These are phyloP conservation scores for Malbranchea cinnamomea DNA, from an alignment of 2,329 filamentous ascomycete species.

Conservation along the genomic window DNA sequence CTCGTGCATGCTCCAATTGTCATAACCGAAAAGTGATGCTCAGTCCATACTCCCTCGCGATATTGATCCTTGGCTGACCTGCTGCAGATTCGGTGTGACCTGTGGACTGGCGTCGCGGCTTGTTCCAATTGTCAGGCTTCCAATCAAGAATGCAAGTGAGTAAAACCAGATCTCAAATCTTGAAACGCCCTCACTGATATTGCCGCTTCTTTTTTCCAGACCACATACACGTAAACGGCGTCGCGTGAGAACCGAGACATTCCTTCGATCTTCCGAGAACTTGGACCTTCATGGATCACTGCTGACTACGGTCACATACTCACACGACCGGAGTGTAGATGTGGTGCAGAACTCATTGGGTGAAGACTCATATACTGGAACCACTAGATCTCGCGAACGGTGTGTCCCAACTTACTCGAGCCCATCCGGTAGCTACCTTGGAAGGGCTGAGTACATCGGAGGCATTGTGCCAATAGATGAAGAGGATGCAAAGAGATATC, in stretches of 20 bases:
- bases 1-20: constrained; percentile 4
- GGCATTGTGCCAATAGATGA: constrained; percentile 9
- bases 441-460: constrained; percentile 8
- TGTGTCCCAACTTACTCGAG: constrained; percentile 2
- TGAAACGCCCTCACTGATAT: background rate
- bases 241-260: constrained; percentile 1
- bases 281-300: no score
- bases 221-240: constrained; percentile 4
- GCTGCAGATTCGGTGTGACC: constrained; percentile 5
- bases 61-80: background rate
- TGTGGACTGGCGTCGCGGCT: background rate
- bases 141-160: constrained; percentile 6
- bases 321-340: background rate
- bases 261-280: constrained; percentile 1
- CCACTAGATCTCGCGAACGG: background rate
- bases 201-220: no score
- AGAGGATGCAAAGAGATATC: constrained; percentile 9
- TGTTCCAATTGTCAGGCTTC: constrained; percentile 3
- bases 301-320: constrained; percentile 1
- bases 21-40: constrained; percentile 3
- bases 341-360: background rate
- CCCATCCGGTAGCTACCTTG: constrained; percentile 8
- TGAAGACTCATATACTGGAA: background rate
- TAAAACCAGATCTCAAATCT: background rate
- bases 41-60: background rate